These are phyloP conservation scores for Neofusicoccum umdonicola DNA, from an alignment of 2,329 filamentous ascomycete species.

Conservation along the genomic window DNA sequence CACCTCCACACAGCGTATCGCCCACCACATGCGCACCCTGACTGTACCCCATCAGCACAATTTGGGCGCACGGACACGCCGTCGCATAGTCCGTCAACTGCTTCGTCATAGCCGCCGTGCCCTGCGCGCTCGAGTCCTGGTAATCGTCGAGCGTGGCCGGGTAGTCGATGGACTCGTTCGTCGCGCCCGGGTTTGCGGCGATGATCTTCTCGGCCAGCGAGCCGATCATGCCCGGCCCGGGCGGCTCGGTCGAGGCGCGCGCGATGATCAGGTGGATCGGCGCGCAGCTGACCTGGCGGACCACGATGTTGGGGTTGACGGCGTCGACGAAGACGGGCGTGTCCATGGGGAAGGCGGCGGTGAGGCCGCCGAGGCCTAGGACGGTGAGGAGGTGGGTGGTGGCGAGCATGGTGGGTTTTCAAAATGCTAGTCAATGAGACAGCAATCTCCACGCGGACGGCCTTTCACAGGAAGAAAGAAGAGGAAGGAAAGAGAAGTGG, in stretches of 20 bases:
- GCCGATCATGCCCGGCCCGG: neutral
- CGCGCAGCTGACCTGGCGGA: conserved; percentile 7
- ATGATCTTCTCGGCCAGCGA: neutral
- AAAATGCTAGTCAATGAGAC: too few relatives aligned
- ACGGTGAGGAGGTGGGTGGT: neutral
- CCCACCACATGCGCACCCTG: conserved; percentile 32
- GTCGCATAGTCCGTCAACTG: conserved; percentile 2
- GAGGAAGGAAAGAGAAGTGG: neutral
- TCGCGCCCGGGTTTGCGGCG: neutral
- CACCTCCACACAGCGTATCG: conserved; percentile 25
- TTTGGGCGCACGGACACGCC: conserved; percentile 27
- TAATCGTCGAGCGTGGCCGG: conserved; percentile 7
- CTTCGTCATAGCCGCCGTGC: neutral
- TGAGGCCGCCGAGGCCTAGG: neutral
- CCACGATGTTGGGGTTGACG: neutral
- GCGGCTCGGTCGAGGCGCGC: neutral
- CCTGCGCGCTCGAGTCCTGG: neutral
- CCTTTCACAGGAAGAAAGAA: neutral
- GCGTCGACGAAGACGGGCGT: neutral
- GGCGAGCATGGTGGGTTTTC: neutral
- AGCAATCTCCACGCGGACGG: too few relatives aligned
- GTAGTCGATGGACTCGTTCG: conserved; percentile 4
- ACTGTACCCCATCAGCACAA: conserved; percentile 32
- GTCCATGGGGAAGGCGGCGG: neutral
- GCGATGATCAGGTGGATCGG: conserved; percentile 5